Percentiles rank a stretch among this genome's conserved stretches.
Conservation (phyloP, 2,329 filamentous ascomycete genomes). For the Cryphonectria parasitica region DNA sequence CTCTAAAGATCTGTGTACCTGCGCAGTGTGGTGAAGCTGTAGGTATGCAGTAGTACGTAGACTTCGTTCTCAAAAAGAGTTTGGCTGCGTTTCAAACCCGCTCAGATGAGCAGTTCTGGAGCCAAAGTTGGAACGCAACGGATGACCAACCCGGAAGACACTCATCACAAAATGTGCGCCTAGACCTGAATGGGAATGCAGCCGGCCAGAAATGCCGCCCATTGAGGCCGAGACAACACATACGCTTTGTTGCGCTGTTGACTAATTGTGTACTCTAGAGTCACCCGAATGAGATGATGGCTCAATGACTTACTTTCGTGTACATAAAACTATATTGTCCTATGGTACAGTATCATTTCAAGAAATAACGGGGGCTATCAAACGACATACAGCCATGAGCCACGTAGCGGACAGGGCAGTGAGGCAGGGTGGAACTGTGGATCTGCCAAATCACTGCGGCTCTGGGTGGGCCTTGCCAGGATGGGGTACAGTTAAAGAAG, state of each 20-base stretch:
- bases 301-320: not conserved
- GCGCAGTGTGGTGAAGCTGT: not conserved
- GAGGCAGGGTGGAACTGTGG: not conserved
- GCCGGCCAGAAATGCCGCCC: conserved; percentile 1
- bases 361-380: not conserved
- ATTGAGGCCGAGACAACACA: not conserved
- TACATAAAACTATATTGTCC: not conserved
- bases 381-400: not conserved
- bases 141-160: not conserved
- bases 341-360: not conserved
- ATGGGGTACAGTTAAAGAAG: not conserved
- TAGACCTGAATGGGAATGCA: not conserved
- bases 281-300: not conserved
- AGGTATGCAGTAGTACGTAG: not conserved
- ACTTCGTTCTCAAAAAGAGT: not conserved
- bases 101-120: not conserved
- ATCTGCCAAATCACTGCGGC: conserved; percentile 6
- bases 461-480: conserved; percentile 1
- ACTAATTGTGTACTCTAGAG: not conserved
- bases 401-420: not conserved
- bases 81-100: not conserved
- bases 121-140: not conserved
- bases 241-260: not conserved
- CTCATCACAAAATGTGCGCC: not conserved
- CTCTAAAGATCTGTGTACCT: not conserved